These are phyloP conservation scores for Monilinia laxa DNA, from an alignment of 2,329 filamentous ascomycete genomes.

Conservation along the genomic window DNA sequence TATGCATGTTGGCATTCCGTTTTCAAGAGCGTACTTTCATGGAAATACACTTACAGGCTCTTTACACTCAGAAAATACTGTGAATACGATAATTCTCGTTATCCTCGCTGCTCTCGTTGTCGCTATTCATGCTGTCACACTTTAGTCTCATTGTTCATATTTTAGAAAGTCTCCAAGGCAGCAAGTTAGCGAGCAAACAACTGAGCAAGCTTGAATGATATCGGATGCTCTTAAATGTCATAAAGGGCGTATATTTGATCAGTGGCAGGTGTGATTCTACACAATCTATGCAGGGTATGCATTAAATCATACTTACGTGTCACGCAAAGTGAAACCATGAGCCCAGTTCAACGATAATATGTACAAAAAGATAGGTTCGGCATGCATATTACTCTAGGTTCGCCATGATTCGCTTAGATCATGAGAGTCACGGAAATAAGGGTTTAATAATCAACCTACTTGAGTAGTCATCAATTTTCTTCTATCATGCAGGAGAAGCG, in stretches of 20 bases:
- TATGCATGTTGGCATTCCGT: not conserved
- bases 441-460: conserved; percentile 8
- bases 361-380: not conserved
- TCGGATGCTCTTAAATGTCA: not conserved
- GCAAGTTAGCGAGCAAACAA: not conserved
- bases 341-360: not conserved
- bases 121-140: not conserved
- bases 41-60: not conserved
- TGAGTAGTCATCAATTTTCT: not conserved
- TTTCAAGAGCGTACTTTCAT: not conserved
- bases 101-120: not conserved
- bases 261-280: not conserved
- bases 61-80: not conserved
- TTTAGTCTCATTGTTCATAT: not conserved
- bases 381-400: not conserved
- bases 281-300: not conserved
- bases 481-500: not conserved
- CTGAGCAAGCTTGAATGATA: not conserved
- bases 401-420: not conserved
- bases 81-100: not conserved
- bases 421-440: not conserved
- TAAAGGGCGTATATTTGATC: too few relatives aligned
- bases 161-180: not conserved
- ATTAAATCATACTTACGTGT: not conserved
- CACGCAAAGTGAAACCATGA: not conserved